phyloP scores from a whole-genome alignment of 2,329 filamentous ascomycete genomes.

The Cadophora malorum region DNA sequence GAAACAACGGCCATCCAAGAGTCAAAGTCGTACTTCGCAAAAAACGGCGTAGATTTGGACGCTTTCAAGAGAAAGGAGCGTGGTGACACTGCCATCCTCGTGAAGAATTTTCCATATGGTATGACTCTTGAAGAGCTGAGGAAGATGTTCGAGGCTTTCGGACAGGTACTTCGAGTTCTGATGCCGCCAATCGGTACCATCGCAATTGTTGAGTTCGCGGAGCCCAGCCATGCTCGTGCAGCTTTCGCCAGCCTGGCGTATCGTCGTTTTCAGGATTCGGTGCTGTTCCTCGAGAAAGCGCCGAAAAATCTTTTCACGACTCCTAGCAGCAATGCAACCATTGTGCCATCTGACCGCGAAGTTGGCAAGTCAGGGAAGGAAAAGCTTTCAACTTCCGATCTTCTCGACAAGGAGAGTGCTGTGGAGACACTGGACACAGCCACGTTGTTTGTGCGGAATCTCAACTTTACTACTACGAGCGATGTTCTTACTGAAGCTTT shows the following conservation, averaged over 20 bases:
- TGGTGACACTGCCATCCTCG: conserved; percentile 85
- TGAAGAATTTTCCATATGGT: conserved; percentile 90
- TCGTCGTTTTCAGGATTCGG: conserved; percentile 86
- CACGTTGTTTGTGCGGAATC: conserved; percentile 92
- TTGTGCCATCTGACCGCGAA: conserved; percentile 31
- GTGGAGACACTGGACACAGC: conserved; percentile 67
- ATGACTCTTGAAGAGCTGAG: conserved; percentile 61
- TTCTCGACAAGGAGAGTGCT: conserved; percentile 64
- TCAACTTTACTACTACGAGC: conserved; percentile 89
- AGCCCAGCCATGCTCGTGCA: conserved; percentile 78
- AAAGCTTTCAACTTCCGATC: conserved; percentile 72
- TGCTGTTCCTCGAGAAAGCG: conserved; percentile 92
- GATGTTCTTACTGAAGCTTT: conserved; percentile 79
- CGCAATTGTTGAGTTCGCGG: conserved; percentile 87
- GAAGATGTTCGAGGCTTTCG: conserved; percentile 64
- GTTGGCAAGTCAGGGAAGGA: conserved; percentile 47
- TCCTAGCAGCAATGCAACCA: conserved; percentile 30
- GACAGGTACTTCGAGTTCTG: conserved; percentile 78
- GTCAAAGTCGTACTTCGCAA: conserved; percentile 87
- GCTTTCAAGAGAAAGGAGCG: conserved; percentile 86
- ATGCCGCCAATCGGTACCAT: conserved; percentile 95
- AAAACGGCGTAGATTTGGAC: conserved; percentile 89
- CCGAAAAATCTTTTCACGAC: conserved; percentile 77
- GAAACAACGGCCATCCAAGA: conserved; percentile 97
- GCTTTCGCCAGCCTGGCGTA: conserved; percentile 89